These are phyloP conservation scores for Podospora fimiseda DNA, from an alignment of 495 filamentous ascomycete genomes.

Conservation along the genomic window DNA sequence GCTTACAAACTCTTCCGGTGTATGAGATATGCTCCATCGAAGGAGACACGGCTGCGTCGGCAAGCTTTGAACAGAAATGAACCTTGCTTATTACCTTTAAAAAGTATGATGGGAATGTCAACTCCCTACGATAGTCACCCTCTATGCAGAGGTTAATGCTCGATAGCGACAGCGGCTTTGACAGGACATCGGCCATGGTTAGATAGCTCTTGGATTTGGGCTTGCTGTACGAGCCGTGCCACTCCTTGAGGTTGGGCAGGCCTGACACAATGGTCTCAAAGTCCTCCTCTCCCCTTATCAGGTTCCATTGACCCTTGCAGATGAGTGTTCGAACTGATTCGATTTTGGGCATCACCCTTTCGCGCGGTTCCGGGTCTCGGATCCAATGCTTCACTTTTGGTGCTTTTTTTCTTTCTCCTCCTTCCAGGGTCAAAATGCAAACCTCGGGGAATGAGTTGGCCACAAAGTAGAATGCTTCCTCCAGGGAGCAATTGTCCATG, in stretches of 20 bases:
- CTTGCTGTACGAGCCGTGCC: conserved; percentile 65
- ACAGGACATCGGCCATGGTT: conserved; percentile 55
- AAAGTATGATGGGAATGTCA: conserved; percentile 47
- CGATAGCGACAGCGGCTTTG: conserved; percentile 45
- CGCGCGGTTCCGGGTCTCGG: conserved; percentile 17
- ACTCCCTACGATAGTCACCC: conserved; percentile 56
- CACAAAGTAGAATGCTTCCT: conserved; percentile 59
- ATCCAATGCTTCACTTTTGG: conserved; percentile 56
- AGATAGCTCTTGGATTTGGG: conserved; percentile 61
- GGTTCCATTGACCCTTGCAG: conserved; percentile 69
- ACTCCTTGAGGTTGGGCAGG: conserved; percentile 59
- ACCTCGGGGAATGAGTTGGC: conserved; percentile 51
- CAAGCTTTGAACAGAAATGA: conserved; percentile 52
- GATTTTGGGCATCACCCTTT: conserved; percentile 25
- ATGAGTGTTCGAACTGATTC: conserved; percentile 51
- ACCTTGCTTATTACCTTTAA: conserved; percentile 45
- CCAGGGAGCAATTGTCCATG: conserved; percentile 57
- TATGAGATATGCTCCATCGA: conserved; percentile 58
- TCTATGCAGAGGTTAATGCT: conserved; percentile 62
- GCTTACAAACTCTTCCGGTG: conserved; percentile 58
- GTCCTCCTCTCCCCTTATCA: conserved; percentile 60
- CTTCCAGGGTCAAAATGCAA: conserved; percentile 63
- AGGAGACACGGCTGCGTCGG: conserved; percentile 48
- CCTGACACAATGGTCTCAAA: conserved; percentile 53
- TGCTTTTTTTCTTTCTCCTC: conserved; percentile 66